Base-by-base conservation (phyloP, 2,329 filamentous ascomycete species). In the Phaeomoniella chlamydospora region DNA sequence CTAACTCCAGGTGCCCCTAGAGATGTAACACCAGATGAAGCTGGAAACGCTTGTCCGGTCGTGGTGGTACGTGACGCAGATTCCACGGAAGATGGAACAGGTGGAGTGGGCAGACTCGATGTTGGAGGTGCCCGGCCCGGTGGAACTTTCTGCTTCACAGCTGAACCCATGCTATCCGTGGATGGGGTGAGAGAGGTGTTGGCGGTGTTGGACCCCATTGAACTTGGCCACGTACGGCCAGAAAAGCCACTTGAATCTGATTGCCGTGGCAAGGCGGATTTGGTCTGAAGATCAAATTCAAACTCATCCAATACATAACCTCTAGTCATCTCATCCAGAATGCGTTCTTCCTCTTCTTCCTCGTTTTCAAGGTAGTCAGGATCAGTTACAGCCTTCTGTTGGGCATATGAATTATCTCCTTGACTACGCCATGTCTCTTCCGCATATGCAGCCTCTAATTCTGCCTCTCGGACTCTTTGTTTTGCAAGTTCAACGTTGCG, bases 311-410 rank as follows among this genome's bases (percentile, higher is more conserved):
- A 76, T 37, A 77, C 72, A 54, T 86, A 88, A 36, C 81, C 84
- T 43, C 73, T 75, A 0, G 83, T 86, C 70, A 96, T 85, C 53
- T 94, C 85, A 42, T 94, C 88, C 34, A 94, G 57, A 36, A 86
- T 69, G 19, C 77, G 70, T 51, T 87, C 81, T 51, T 74, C 70
- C 44, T 87, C 82, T 37, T 86, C 78, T 2, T 72, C 76, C 14
- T 76, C 67, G 45, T 80, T 77, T 18, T 73, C 71, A 12, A 63
- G 52, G 44, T 72, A 70, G 35, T 68, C 61, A n/a, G 62, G 44
- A 19, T 53, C 46, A 17, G 12, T 9, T 17, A 37, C 49, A 37
- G 17, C 39, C 48, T 15, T 46, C 40, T 29, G 42, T 35, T 15
- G 52, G 40, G 5, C 42, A 43, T 14, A 48, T 33, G 16, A 31